Evolutionary conservation across 257 asterid species (phyloP).

Genomic region (Dorcoceras hygrometricum): DNA sequence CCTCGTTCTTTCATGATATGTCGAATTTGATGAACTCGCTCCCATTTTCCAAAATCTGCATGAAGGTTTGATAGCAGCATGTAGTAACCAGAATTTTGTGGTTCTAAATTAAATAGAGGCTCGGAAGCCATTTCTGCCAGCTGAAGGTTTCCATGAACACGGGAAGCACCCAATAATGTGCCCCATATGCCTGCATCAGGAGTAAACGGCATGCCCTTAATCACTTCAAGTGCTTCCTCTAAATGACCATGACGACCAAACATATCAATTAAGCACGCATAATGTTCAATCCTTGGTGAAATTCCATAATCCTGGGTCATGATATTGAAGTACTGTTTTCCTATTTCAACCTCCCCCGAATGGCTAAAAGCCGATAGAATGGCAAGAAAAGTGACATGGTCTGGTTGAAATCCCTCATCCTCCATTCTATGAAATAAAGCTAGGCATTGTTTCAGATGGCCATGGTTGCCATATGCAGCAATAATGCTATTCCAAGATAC

Average conservation of each 20-base stretch:
- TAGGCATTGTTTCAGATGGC: slow-evolving; percentile 43
- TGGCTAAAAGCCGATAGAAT: slow-evolving; percentile 80
- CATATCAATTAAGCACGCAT: slow-evolving; percentile 78
- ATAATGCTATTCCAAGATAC: slow-evolving; percentile 97
- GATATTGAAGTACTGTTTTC: slow-evolving; percentile 45
- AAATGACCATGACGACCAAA: slow-evolving; percentile 69
- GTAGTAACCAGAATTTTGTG: slow-evolving; percentile 85
- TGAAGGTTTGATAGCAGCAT: slow-evolving; percentile 71
- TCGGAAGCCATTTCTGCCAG: slow-evolving; percentile 77
- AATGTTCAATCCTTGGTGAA: slow-evolving; percentile 67
- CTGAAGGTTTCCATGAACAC: slow-evolving; percentile 66
- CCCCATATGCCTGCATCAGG: slow-evolving; percentile 97
- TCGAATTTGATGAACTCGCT: slow-evolving; percentile 55
- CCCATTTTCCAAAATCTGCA: slow-evolving; percentile 69
- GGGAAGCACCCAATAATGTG: slow-evolving; percentile 72
- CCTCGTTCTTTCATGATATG: slow-evolving; percentile 69
- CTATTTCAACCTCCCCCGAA: slow-evolving; percentile 71
- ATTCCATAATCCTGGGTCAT: slow-evolving; percentile 55
- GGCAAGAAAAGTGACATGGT: slow-evolving; percentile 75
- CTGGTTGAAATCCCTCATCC: slow-evolving; percentile 55
- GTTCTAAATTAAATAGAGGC: slow-evolving; percentile 60
- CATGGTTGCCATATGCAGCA: slow-evolving; percentile 86
- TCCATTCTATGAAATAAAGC: slow-evolving; percentile 52
- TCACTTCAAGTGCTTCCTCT: slow-evolving; percentile 47
- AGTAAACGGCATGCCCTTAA: slow-evolving; percentile 60